Base-by-base conservation (phyloP, 164 flowering plant genomes). In the Chimonanthus salicifolius region DNA sequence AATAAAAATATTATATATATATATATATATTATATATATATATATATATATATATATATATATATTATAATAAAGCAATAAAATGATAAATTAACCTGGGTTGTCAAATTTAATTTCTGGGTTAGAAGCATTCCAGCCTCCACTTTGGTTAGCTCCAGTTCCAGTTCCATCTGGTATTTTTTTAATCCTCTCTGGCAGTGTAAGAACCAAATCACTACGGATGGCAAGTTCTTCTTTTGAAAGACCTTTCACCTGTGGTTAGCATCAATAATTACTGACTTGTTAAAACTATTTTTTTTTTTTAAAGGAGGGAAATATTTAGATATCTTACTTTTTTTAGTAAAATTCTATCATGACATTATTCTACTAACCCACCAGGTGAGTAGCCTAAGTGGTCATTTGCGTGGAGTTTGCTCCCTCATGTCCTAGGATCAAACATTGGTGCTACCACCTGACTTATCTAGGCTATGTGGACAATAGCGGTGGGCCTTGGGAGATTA, bases 81-180 rank as follows among this genome's bases (percentile, higher is more conserved):
- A 3, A 9, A 69, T 70, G 65, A 64, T 58, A 43, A 44, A 62
- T 46, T 71, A 18, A 67, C 77, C 65, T 33, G 70, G 64, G 9
- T 91, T 85, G 80, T 90, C 97, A 79, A 95, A 92, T 79, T 87
- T 91, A 51, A 95, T 88, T 71, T 84, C 88, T 74, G 83, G 69
- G 15, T 89, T 87, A 74, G 96, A 88, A 76, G 89, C 75, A 50
- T 83, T 74, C 92, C 93, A 89, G 43, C 89, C 97, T 62, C 91
- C 86, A 73, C 80, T 80, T 75, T 86, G 80, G 69, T 88, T 89
- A 21, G 87, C 82, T 51, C 84, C 88, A 78, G 85, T 79, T 3
- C 87, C 79, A 71, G 87, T 83, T 18, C 98, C 97, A 87, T 95
- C 98, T 21, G 97, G 92, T 76, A 93, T 93, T 20, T 88, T 88